Percentiles rank a stretch among this genome's conserved stretches.
These are phyloP conservation scores for Syncephalastrum monosporum DNA, from an alignment of 371 early-diverging fungal genomes.

Conservation along the genomic window DNA sequence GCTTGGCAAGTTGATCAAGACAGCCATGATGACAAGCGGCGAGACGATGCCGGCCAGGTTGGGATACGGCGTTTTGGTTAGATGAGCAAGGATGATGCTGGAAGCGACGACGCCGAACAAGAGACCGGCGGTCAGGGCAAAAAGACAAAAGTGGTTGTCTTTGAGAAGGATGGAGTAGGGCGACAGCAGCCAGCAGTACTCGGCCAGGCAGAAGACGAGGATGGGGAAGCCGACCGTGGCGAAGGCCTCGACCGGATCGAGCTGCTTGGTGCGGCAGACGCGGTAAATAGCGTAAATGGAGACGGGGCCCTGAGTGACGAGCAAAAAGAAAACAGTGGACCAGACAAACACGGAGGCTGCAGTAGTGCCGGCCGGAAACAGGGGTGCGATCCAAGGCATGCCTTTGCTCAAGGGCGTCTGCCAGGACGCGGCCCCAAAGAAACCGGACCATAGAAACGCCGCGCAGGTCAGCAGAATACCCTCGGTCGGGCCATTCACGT, in stretches of 20 bases:
- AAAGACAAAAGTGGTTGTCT: constrained; percentile 69
- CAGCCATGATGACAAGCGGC: constrained; percentile 70
- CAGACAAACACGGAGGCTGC: constrained; percentile 22
- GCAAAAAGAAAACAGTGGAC: constrained; percentile 15
- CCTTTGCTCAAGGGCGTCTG: constrained; percentile 17
- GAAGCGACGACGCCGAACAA: constrained; percentile 89
- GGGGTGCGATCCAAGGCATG: constrained; percentile 8
- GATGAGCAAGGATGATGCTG: constrained; percentile 86
- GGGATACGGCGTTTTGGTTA: constrained; percentile 81
- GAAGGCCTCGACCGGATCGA: constrained; percentile 16
- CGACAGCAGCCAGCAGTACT: constrained; percentile 68
- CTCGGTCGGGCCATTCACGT: constrained; percentile 96
- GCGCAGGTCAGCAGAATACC: constrained; percentile 80
- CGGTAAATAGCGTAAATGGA: constrained; percentile 24
- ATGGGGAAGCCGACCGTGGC: constrained; percentile 48
- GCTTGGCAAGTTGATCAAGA: constrained; percentile 54
- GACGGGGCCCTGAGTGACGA: constrained; percentile 14
- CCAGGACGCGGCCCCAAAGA: constrained; percentile 31
- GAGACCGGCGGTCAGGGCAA: constrained; percentile 70
- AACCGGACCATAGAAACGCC: constrained; percentile 72
- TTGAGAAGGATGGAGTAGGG: constrained; percentile 59
- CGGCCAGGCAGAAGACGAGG: constrained; percentile 47
- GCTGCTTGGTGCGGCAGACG: constrained; percentile 27
- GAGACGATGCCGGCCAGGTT: constrained; percentile 66
- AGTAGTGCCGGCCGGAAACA: constrained; percentile 15